A percentile compares a stretch with the other conserved stretches of the same genome.
Evolutionary conservation across 805 yeast genomes (phyloP).

Genomic region (Saccharomycopsis amapae): DNA sequence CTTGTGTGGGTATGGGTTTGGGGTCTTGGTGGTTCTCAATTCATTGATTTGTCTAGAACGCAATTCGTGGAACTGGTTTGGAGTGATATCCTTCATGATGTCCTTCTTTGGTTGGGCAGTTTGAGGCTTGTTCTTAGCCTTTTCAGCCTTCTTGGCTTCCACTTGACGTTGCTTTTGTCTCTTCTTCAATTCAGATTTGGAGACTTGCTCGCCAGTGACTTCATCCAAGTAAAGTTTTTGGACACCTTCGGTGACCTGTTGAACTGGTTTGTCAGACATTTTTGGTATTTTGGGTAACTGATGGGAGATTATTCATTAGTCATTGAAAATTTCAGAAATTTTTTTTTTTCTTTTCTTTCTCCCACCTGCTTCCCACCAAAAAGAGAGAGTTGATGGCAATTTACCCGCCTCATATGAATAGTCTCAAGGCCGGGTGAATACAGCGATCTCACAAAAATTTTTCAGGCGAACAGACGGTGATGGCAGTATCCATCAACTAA

Average conservation of each 20-base stretch:
- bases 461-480: background rate
- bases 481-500: background rate
- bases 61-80: conserved; percentile 89
- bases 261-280: conserved; percentile 35
- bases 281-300: too few relatives aligned
- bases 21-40: conserved; percentile 56
- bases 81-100: conserved; percentile 80
- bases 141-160: conserved; percentile 88
- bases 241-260: conserved; percentile 64
- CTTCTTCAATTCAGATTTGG: conserved; percentile 93
- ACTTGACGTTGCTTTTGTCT: conserved; percentile 83
- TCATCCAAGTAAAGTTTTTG: conserved; percentile 76
- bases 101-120: conserved; percentile 54
- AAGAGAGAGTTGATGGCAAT: background rate
- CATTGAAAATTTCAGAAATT: conserved; percentile 2
- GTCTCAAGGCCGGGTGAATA: background rate
- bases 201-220: conserved; percentile 92
- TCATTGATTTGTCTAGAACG: conserved; percentile 86
- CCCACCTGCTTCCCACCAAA: background rate
- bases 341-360: background rate
- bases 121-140: conserved; percentile 53
- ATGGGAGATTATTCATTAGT: conserved; percentile 1
- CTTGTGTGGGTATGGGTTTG: conserved; percentile 97
- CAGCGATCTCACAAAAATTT: background rate
- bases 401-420: too few relatives aligned